Percentiles rank a stretch among this genome's conserved stretches.
Evolutionary conservation across 495 filamentous ascomycete genomes (phyloP).

Genomic region (Barbatosphaeria neglecta): DNA sequence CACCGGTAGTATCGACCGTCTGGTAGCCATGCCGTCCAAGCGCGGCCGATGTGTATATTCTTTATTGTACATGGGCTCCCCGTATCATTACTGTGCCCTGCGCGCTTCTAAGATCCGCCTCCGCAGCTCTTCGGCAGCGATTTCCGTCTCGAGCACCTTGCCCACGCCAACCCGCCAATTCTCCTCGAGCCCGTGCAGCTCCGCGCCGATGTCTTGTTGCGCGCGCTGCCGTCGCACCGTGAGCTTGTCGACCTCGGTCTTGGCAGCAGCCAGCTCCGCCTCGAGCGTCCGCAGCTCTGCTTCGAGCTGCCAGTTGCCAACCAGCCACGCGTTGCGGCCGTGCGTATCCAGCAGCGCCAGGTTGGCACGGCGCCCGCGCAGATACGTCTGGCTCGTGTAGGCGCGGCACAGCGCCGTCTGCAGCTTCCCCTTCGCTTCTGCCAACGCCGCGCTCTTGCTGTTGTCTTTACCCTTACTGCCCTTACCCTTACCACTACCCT

Average conservation of each 20-base stretch:
- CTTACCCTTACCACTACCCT: too few relatives aligned
- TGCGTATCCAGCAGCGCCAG: conserved; percentile 63
- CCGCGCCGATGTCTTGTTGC: conserved; percentile 58
- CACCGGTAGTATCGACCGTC: too few relatives aligned
- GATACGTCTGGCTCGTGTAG: conserved; percentile 55
- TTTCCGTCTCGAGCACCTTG: conserved; percentile 62
- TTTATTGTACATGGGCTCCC: too few relatives aligned
- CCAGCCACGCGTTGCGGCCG: conserved; percentile 85
- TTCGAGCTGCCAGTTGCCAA: conserved; percentile 71
- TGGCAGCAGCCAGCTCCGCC: conserved; percentile 57
- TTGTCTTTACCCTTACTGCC: conserved; percentile 12
- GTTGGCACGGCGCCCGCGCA: conserved; percentile 53
- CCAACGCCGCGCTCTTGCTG: conserved; percentile 5
- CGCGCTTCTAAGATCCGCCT: conserved; percentile 23
- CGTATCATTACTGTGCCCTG: conserved; percentile 5
- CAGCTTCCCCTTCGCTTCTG: conserved; percentile 18
- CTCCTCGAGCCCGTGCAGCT: conserved; percentile 58
- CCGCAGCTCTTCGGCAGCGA: conserved; percentile 59
- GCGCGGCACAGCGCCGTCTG: conserved; percentile 27
- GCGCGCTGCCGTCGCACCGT: conserved; percentile 56
- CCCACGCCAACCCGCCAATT: conserved; percentile 62
- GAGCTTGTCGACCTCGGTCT: conserved; percentile 53
- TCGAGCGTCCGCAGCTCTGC: conserved; percentile 60
- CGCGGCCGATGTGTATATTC: not conserved
- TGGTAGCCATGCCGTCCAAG: not conserved